Percentiles rank a stretch among this genome's conserved stretches.
phyloP scores from a whole-genome alignment of 106 monocot species.

The Dendrobium huoshanense region DNA sequence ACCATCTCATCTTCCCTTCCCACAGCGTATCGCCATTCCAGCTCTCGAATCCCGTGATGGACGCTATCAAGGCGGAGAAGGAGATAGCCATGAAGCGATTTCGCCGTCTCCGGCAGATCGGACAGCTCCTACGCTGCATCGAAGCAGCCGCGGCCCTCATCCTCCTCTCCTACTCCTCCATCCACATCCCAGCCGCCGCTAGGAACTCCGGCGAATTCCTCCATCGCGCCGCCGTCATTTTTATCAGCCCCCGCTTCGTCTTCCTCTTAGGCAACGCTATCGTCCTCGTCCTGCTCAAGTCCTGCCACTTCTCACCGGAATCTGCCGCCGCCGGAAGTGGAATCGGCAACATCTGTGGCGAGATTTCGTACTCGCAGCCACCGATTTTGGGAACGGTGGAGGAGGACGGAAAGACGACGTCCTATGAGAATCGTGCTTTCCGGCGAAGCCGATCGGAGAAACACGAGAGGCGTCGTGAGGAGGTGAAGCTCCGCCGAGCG shows the following conservation, averaged over 20 bases:
- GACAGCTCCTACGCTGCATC: slow-evolving; percentile 15
- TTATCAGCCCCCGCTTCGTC: slow-evolving; percentile 9
- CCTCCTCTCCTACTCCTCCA: slow-evolving; percentile 16
- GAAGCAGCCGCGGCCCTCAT: slow-evolving; percentile 19
- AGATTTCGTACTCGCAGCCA: background rate
- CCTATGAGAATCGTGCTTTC: background rate
- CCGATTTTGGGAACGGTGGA: background rate
- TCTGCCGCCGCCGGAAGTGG: background rate
- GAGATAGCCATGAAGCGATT: slow-evolving; percentile 14
- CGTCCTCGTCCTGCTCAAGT: slow-evolving; percentile 16
- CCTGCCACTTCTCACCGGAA: background rate
- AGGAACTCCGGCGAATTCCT: slow-evolving; percentile 11
- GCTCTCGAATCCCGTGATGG: background rate
- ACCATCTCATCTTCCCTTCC: too few relatives aligned
- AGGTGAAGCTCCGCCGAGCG: background rate
- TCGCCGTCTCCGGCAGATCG: slow-evolving; percentile 7
- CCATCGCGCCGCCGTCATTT: background rate
- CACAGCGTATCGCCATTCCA: too few relatives aligned
- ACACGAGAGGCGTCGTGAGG: background rate
- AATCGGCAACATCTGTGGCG: background rate
- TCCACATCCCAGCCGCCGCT: slow-evolving; percentile 7
- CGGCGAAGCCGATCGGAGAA: slow-evolving; percentile 6
- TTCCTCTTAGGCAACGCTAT: slow-evolving; percentile 23
- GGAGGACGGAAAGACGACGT: background rate
- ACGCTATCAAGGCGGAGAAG: slow-evolving; percentile 23